Conservation (phyloP, 2,329 filamentous ascomycete genomes). For the Endothia cerciana region DNA sequence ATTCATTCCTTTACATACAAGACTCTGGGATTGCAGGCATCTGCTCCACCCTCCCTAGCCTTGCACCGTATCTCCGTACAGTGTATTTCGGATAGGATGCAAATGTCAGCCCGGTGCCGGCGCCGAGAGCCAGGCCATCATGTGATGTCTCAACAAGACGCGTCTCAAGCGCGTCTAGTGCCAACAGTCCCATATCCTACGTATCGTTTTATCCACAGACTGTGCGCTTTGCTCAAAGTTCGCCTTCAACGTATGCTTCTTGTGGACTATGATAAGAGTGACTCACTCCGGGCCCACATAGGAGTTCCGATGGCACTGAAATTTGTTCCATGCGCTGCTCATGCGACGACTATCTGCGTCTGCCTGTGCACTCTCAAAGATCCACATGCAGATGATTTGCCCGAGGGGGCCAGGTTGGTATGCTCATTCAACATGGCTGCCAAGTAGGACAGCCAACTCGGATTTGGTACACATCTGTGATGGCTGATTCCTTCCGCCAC, state of each 20-base stretch:
- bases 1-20: not conserved
- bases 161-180: slow-evolving; percentile 4
- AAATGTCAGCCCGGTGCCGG: slow-evolving; percentile 9
- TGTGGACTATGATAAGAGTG: not conserved
- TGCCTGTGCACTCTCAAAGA: not conserved
- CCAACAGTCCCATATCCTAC: not conserved
- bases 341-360: not conserved
- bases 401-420: not conserved
- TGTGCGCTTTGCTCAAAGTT: not conserved
- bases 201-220: not conserved
- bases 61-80: slow-evolving; percentile 14
- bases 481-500: not conserved
- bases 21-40: not conserved
- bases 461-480: not conserved
- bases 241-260: not conserved
- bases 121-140: not conserved
- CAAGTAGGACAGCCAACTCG: not conserved
- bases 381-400: not conserved
- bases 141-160: slow-evolving; percentile 3
- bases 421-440: not conserved
- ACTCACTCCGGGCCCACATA: not conserved
- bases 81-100: not conserved
- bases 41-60: not conserved
- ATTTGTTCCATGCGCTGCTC: not conserved
- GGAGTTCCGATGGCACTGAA: not conserved